These are phyloP conservation scores for Styphnolobium japonicum DNA, from an alignment of 306 rosid species.

Conservation along the genomic window DNA sequence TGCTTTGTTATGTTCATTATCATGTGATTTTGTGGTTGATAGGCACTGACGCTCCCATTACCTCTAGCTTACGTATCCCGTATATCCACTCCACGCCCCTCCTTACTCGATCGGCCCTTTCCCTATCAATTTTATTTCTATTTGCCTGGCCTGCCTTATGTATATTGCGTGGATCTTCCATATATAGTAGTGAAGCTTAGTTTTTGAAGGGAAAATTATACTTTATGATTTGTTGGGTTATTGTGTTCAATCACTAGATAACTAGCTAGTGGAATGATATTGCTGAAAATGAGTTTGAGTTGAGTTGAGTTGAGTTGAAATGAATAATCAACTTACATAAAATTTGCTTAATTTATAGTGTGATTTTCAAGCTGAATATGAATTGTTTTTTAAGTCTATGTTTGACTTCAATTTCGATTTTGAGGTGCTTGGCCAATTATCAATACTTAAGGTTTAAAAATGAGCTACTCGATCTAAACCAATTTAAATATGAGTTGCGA, in stretches of 20 bases:
- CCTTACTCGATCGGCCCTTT: neutral
- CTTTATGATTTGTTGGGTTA: neutral
- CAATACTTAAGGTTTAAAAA: neutral
- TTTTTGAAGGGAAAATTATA: neutral
- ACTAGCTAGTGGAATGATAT: neutral
- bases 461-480: neutral
- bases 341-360: neutral
- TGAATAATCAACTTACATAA: neutral
- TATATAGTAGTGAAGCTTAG: neutral
- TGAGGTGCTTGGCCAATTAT: neutral
- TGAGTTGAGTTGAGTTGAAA: neutral
- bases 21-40: slow-evolving; percentile 11
- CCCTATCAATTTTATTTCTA: neutral
- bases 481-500: neutral
- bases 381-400: neutral
- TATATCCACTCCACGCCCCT: neutral
- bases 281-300: neutral
- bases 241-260: neutral
- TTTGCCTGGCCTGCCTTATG: neutral
- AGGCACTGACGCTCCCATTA: slow-evolving; percentile 18
- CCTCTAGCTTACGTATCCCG: slow-evolving; percentile 16
- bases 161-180: neutral
- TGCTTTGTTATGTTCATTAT: slow-evolving; percentile 8
- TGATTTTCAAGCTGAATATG: neutral
- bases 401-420: neutral